phyloP scores from a whole-genome alignment of 176 grass and related monocot genomes.

The Tuctoria greenei region DNA sequence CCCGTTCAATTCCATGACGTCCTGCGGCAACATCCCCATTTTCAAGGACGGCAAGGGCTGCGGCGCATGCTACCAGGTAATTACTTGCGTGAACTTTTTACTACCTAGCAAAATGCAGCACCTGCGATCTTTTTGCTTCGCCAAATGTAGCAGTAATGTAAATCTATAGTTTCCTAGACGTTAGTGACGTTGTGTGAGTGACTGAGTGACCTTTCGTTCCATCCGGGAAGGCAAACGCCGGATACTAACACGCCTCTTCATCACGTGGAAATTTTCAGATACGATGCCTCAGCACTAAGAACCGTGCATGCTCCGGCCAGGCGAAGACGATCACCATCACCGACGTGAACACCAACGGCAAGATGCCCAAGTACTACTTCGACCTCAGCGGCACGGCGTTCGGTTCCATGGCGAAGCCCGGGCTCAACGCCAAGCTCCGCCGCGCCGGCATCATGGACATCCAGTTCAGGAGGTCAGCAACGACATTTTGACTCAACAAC shows the following conservation, averaged over 20 bases:
- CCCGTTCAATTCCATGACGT: constrained; percentile 63
- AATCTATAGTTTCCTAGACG: no score
- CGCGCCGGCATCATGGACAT: constrained; percentile 49
- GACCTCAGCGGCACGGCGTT: constrained; percentile 69
- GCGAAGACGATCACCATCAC: constrained; percentile 49
- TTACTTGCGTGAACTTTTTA: background rate
- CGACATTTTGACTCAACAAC: background rate
- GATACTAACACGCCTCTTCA: no score
- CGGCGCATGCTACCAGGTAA: constrained; percentile 59
- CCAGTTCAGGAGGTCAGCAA: constrained; percentile 39
- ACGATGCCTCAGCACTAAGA: constrained; percentile 21
- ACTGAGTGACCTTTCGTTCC: no score
- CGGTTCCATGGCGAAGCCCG: constrained; percentile 47
- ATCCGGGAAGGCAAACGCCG: no score
- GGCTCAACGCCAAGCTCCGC: constrained; percentile 43
- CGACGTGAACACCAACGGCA: constrained; percentile 54
- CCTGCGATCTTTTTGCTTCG: no score
- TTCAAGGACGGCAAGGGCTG: constrained; percentile 59
- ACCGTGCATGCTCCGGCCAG: constrained; percentile 46
- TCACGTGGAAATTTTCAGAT: constrained; percentile 26
- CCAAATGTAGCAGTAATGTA: no score
- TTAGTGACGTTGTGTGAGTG: background rate
- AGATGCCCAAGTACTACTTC: constrained; percentile 38
- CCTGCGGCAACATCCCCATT: constrained; percentile 33
- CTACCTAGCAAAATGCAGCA: no score